Conservation (phyloP, 2,329 filamentous ascomycete species). For the Blumeria graminis region DNA sequence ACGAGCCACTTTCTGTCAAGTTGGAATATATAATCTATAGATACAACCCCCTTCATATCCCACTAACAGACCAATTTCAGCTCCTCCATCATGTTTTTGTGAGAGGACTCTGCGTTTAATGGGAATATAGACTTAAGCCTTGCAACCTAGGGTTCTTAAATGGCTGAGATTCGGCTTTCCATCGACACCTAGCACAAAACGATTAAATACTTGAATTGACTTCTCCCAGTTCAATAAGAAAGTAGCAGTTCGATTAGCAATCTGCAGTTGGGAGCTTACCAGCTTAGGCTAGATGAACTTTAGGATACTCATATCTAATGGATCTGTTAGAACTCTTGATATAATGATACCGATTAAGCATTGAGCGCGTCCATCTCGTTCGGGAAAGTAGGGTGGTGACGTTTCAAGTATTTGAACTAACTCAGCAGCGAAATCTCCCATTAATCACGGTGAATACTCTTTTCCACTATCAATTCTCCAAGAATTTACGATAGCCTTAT, state of each 20-base stretch:
- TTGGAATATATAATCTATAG: background rate
- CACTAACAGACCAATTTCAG: background rate
- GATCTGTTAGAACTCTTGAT: background rate
- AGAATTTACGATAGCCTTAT: background rate
- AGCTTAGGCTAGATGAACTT: background rate
- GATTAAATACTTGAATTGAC: background rate
- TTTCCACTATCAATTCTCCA: constrained; percentile 1
- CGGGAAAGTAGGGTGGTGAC: background rate
- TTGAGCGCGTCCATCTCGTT: background rate
- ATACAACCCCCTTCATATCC: background rate
- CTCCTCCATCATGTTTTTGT: background rate
- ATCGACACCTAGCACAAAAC: background rate
- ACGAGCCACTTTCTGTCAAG: too few species aligned
- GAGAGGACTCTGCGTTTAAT: background rate
- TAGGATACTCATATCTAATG: background rate
- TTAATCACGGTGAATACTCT: background rate
- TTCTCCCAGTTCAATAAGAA: background rate
- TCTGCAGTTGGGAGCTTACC: background rate
- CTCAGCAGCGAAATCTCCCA: background rate
- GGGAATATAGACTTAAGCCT: background rate
- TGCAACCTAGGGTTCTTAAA: background rate
- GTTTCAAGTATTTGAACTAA: background rate
- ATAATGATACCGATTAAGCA: background rate
- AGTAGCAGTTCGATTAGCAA: background rate
- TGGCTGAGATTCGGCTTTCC: background rate